These are phyloP conservation scores for Boletus speciosus DNA, from an alignment of 768 basidiomycete genomes.

Conservation along the genomic window DNA sequence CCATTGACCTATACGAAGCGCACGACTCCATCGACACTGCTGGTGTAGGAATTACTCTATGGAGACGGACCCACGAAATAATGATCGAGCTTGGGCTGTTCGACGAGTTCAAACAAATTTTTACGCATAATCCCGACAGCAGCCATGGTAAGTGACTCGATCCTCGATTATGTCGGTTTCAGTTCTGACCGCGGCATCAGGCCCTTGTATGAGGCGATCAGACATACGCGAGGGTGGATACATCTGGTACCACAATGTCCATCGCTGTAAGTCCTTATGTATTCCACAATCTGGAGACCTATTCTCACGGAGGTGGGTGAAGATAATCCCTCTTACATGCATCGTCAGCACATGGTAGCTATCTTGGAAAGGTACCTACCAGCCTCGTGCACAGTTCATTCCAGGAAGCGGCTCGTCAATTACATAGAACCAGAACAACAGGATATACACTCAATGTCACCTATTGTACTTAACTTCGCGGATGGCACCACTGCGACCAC, in stretches of 20 bases:
- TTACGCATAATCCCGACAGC: neutral
- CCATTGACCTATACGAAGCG: slow-evolving; percentile 47
- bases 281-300: neutral
- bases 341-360: slow-evolving; percentile 23
- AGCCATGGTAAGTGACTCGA: neutral
- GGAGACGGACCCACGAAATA: slow-evolving; percentile 46
- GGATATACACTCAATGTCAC: slow-evolving; percentile 25
- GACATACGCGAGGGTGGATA: slow-evolving; percentile 34
- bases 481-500: slow-evolving; percentile 25
- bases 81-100: slow-evolving; percentile 42
- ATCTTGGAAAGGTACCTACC: slow-evolving; percentile 20
- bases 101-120: slow-evolving; percentile 26
- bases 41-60: slow-evolving; percentile 45
- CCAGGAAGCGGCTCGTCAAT: slow-evolving; percentile 17
- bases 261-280: slow-evolving; percentile 16
- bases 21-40: slow-evolving; percentile 37
- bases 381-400: slow-evolving; percentile 16
- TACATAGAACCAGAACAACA: slow-evolving; percentile 9
- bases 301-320: neutral
- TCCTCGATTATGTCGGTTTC: neutral
- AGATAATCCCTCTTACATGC: slow-evolving; percentile 11
- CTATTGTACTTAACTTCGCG: slow-evolving; percentile 10
- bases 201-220: slow-evolving; percentile 9
- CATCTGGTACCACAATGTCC: slow-evolving; percentile 22
- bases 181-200: neutral